Base-by-base conservation (phyloP, 768 basidiomycete species). In the Kwoniella sp. region DNA sequence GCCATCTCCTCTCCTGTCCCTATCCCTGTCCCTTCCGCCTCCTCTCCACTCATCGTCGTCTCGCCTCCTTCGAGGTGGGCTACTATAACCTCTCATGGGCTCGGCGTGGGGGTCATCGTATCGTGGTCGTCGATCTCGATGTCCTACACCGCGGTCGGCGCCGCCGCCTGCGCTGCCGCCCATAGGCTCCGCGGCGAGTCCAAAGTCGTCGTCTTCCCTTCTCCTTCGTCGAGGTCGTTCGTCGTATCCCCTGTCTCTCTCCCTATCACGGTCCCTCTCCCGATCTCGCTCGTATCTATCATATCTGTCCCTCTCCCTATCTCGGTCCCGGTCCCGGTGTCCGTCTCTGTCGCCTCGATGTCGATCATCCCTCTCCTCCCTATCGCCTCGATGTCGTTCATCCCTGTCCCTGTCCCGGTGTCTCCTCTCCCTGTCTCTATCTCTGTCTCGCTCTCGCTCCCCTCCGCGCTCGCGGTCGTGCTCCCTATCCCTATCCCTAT, bases 1-100 rank as follows among this genome's bases (percentile, higher is more conserved):
- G 13, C 82, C 78, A 0, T 79, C 82, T 23, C 81, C 80, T 13
- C 83, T 71, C 38, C 76, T 76, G 17, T 73, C 75, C 51, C 75
- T 65, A 8, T 61, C 58, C 22, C 66, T 51, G 28, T 60, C 61
- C 20, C 70, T 34, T 26, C 58, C 58, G 25, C 77, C 73, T 59
- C 69, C 48, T 55, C 64, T 15, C 61, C 64, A 23, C 38, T 53
- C 71, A 45, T 67, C 55, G n/a, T 68, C 62, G 29, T 71, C 62
- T 50, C 70, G 51, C 7, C 67, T 58, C 34, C 68, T 61, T 17
- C 61, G 59, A 22, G 66, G 69, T 1, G 65, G 72, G 5, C 45
- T 48, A 26, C 53, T 58, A 45, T 62, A 68, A 0, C 60, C 52
- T 26, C 72, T 55, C 68, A 72, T 70, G 45, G 68, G 72, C 34